phyloP scores from a whole-genome alignment of 202 grass and related monocot species.

The Schoenoplectus triqueter region DNA sequence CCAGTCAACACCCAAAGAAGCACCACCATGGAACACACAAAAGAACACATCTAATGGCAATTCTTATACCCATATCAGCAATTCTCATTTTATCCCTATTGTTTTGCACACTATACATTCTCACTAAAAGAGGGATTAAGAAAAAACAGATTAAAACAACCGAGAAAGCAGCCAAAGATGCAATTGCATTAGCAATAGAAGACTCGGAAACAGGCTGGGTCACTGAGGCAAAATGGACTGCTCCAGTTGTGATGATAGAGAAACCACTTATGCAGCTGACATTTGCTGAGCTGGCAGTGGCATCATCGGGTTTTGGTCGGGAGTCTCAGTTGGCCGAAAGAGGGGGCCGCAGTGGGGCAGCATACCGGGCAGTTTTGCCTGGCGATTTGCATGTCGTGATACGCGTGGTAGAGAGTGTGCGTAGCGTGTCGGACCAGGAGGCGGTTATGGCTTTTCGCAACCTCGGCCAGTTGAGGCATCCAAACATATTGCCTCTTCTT shows the following conservation, averaged over 20 bases:
- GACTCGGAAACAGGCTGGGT: conserved; percentile 54
- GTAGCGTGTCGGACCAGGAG: conserved; percentile 40
- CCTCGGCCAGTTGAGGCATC: conserved; percentile 73
- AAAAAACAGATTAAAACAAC: conserved; percentile 34
- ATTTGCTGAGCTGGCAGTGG: conserved; percentile 67
- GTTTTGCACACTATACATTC: conserved; percentile 15
- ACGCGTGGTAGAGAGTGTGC: conserved; percentile 60
- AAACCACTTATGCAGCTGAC: conserved; percentile 77
- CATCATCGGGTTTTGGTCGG: conserved; percentile 74
- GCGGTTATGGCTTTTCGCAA: conserved; percentile 56
- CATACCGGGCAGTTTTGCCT: conserved; percentile 78
- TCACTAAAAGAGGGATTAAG: conserved; percentile 44
- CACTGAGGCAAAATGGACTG: conserved; percentile 40
- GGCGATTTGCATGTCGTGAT: conserved; percentile 79
- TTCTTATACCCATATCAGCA: conserved; percentile 24
- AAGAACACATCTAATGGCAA: conserved; percentile 28
- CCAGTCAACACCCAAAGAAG: neutral
- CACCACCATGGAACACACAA: neutral
- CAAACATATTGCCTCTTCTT: conserved; percentile 81
- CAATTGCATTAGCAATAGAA: conserved; percentile 38
- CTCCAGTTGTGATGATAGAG: conserved; percentile 90
- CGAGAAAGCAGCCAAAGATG: conserved; percentile 31
- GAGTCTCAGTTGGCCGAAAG: conserved; percentile 88
- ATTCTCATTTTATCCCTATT: conserved; percentile 22
- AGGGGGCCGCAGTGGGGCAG: conserved; percentile 63